Base-by-base conservation (phyloP, 2,329 filamentous ascomycete species). In the Phoma herbarum region DNA sequence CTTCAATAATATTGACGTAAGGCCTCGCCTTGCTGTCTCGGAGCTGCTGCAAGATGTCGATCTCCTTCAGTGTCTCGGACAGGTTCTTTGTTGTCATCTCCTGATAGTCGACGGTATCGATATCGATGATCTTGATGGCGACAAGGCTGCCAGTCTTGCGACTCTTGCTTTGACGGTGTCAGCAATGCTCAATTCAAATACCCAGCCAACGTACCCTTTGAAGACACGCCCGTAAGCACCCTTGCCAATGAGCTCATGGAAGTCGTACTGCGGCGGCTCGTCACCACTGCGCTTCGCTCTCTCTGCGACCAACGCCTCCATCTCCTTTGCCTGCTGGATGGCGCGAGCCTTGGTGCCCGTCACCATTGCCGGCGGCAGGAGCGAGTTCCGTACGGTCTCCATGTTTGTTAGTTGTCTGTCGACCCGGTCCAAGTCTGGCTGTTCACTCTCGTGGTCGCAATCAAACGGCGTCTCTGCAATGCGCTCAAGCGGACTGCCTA, bases 1-100 rank as follows among this genome's bases (percentile, higher is more conserved):
- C 91, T 67, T 93, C 88, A 50, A 94, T 89, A 67, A 88, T 85
- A 73, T 94, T 95, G 78, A 96, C 88, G 75, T 95, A 95, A 71
- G 94, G 94, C 65, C 86, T 85, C 18, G 91, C 91, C 46, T 88
- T 89, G 64, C 85, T 90, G 65, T 91, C 88, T 69, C 89, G 88
- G 50, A 96, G 82, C 57, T 90, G 82, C 68, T 91, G 87, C 48
- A 96, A 80, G 23, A 91, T 85, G 46, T 82, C 84, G 42, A 87
- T 88, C 70, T 89, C 87, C 60, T 86, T 85, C 54, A 86, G 82
- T 51, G 88, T 87, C 62, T 82, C 79, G 35, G 76, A 75, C 42
- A 84, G 75, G 39, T 81, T 77, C 57, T 78, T 75, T 26, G 71
- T 75, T 4, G 73, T 76, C 68, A 73, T 74, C 52, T 72, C 76